Conservation (phyloP, 495 filamentous ascomycete species). For the Thermochaetoides thermophila region DNA sequence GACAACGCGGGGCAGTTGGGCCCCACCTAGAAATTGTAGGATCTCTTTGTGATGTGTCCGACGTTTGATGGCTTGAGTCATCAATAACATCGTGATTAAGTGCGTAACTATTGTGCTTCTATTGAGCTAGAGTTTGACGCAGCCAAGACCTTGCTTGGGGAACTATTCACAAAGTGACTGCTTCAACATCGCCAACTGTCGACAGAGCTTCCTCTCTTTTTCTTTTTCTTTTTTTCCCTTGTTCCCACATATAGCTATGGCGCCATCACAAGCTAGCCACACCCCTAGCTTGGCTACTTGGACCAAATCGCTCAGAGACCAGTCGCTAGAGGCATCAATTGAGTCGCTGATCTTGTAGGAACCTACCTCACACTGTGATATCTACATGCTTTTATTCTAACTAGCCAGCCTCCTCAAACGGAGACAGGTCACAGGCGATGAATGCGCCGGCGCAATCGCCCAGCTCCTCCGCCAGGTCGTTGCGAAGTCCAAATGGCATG, state of each 20-base stretch:
- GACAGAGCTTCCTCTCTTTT: no score
- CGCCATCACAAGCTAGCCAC: conserved; percentile 27
- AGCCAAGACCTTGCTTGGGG: no score
- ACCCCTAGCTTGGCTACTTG: conserved; percentile 61
- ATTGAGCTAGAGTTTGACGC: no score
- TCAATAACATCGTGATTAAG: no score
- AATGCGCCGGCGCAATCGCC: conserved; percentile 81
- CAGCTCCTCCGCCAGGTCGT: conserved; percentile 76
- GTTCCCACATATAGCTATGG: conserved; percentile 18
- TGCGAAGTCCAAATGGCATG: conserved; percentile 50
- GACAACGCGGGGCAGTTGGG: no score
- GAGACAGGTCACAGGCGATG: conserved; percentile 71
- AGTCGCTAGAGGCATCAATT: conserved; percentile 61
- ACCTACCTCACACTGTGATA: conserved; percentile 1
- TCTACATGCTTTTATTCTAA: conserved; percentile 1
- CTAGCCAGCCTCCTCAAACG: conserved; percentile 63
- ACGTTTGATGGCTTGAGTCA: no score
- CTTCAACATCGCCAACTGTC: no score
- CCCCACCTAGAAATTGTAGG: no score
- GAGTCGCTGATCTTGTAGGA: conserved; percentile 67
- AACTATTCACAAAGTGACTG: no score
- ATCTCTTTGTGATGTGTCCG: no score
- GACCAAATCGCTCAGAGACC: conserved; percentile 57
- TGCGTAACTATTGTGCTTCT: no score
- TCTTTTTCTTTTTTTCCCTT: no score